phyloP scores from a whole-genome alignment of 371 early-diverging fungal genomes.

The Mortierella sp. region DNA sequence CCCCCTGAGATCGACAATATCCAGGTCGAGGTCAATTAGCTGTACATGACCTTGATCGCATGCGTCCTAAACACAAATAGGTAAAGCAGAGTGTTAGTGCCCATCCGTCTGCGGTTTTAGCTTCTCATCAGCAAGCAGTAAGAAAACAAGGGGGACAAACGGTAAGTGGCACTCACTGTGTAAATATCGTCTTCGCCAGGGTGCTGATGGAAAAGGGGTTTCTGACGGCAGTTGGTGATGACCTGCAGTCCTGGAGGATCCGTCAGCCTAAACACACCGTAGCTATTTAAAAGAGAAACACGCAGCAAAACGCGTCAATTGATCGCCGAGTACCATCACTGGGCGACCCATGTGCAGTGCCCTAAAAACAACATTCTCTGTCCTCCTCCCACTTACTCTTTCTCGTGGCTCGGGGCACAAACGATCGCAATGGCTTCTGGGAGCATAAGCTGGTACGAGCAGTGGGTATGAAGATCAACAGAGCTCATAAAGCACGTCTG shows the following conservation, averaged over 20 bases:
- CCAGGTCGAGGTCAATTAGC: conserved; percentile 60
- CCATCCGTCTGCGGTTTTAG: background rate
- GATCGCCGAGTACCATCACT: background rate
- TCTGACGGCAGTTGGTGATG: conserved; percentile 79
- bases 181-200: conserved; percentile 72
- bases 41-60: conserved; percentile 63
- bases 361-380: background rate
- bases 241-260: conserved; percentile 90
- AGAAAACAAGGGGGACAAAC: background rate
- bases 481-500: conserved; percentile 95
- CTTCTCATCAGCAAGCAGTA: background rate
- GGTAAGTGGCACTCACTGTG: conserved; percentile 60
- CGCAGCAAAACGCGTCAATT: background rate
- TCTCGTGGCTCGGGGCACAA: conserved; percentile 82
- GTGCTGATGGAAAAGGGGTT: conserved; percentile 90
- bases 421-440: conserved; percentile 97
- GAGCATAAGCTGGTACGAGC: conserved; percentile 91
- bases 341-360: background rate
- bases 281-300: conserved; percentile 50
- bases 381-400: conserved; percentile 63
- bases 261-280: conserved; percentile 91
- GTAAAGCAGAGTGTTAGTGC: too few species aligned
- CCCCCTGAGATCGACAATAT: conserved; percentile 67
- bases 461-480: conserved; percentile 94
- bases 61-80: conserved; percentile 60